Conservation (phyloP, 495 filamentous ascomycete species). For the Penicillium alfredii region DNA sequence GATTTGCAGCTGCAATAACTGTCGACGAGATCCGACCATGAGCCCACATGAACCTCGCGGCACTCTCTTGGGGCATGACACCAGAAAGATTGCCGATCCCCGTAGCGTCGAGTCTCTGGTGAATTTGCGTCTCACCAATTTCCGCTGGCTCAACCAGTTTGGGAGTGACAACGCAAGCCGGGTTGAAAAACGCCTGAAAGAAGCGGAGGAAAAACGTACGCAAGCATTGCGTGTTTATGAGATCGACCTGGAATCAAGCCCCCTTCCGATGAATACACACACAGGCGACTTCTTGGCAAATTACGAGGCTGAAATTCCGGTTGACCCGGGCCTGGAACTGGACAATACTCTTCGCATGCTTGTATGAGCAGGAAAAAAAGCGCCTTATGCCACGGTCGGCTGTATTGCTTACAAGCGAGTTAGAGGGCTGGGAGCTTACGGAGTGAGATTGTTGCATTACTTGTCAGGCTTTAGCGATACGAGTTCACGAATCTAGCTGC, state of each 20-base stretch:
- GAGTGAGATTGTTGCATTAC: no score
- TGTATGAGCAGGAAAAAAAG: no score
- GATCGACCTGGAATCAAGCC: no score
- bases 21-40: constrained; percentile 53
- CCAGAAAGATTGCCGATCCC: constrained; percentile 77
- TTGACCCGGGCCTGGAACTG: constrained; percentile 50
- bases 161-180: constrained; percentile 44
- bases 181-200: constrained; percentile 41
- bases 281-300: no score
- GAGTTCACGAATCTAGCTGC: constrained; percentile 5
- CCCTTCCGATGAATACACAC: no score
- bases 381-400: no score
- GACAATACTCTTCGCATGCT: no score
- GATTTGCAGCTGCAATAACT: constrained; percentile 78
- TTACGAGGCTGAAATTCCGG: constrained; percentile 32
- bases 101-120: constrained; percentile 83
- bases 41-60: constrained; percentile 75
- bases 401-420: not conserved
- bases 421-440: no score
- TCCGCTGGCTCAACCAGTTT: constrained; percentile 64
- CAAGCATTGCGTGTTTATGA: no score
- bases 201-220: constrained; percentile 49
- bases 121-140: constrained; percentile 77
- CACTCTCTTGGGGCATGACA: constrained; percentile 83
- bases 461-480: no score